Evolutionary conservation across 495 filamentous ascomycete genomes (phyloP), one percentile per base, ranked within the genome.

Genomic region (Emericellopsis terricola): DNA sequence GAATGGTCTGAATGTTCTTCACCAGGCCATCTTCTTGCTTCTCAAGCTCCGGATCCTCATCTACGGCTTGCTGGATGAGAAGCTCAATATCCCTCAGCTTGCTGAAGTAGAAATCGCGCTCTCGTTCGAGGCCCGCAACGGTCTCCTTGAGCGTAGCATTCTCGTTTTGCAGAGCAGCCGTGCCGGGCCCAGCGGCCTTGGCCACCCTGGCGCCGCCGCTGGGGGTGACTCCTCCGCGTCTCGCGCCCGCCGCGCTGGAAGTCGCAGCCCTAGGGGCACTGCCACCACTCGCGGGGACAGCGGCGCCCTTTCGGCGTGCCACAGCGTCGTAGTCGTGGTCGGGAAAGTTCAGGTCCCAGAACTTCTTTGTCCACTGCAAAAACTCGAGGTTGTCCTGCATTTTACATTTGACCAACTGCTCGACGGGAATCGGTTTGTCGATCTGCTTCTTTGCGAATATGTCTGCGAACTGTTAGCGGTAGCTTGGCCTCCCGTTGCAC

Each of bases 301-400:
- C 71, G 28, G 68, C 71, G 23, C 74, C 87, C 59, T 91, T 93
- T 51, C 89, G 71, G 41, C 89, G 73, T 30, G 59, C 59, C 15
- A 92, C 62, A 8, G 89, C 81, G 56, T 97, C 89, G 58, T 97
- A 97, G 41, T 96, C 89, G 34, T 82, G 82, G 29, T 87, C 89
- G 7, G 89, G 85, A 51, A 78, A 97, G 67, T 94, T 84, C 50
- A 94, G 86, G 50, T 97, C 91, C 89, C 89, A 97, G 61, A 83
- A 93, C 42, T 66, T 62, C 70, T 96, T 96, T 34, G 70, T 75
- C 81, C 82, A 97, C 62, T 97, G 89, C 21, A 97, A 71, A 57
- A 96, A 97, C 50, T 94, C 91, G 40, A 97, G 83, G 62, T 97
- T 97, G 53, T 97, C 89, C 60, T 97, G 89, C 82, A 97, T 96